Conservation (phyloP, 2,329 filamentous ascomycete genomes). For the Cordyceps javanica region DNA sequence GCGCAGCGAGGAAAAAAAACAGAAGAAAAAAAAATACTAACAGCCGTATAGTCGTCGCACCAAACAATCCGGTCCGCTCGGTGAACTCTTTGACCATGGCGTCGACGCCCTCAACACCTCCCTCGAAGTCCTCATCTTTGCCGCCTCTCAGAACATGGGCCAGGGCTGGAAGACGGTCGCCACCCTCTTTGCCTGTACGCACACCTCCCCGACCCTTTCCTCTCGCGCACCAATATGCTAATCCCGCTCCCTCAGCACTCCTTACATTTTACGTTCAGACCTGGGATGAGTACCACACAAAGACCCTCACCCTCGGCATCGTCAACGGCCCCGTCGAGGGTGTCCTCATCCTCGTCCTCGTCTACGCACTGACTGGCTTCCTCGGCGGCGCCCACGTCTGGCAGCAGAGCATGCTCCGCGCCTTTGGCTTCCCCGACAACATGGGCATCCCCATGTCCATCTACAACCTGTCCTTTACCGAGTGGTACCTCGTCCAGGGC, state of each 20-base stretch:
- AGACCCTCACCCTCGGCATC: constrained; percentile 85
- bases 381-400: constrained; percentile 89
- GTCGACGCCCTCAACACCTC: constrained; percentile 95
- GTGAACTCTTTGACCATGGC: constrained; percentile 95
- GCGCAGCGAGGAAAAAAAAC: constrained; percentile 4
- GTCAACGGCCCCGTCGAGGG: constrained; percentile 95
- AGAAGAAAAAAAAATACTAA: not conserved
- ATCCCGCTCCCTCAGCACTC: constrained; percentile 50
- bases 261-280: constrained; percentile 98
- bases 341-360: constrained; percentile 71
- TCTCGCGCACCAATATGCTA: constrained; percentile 8
- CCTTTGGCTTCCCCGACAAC: constrained; percentile 60
- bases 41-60: constrained; percentile 64
- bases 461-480: constrained; percentile 78
- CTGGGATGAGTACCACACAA: constrained; percentile 99
- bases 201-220: constrained; percentile 10
- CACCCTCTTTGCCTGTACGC: constrained; percentile 71
- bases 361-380: constrained; percentile 79
- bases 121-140: constrained; percentile 89
- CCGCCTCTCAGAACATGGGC: constrained; percentile 85
- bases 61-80: constrained; percentile 83
- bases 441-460: constrained; percentile 61
- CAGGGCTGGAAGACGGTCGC: constrained; percentile 86
- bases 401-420: constrained; percentile 73
- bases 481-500: constrained; percentile 91